phyloP scores from a whole-genome alignment of 2,329 filamentous ascomycete species.

The Claviceps quebecensis region DNA sequence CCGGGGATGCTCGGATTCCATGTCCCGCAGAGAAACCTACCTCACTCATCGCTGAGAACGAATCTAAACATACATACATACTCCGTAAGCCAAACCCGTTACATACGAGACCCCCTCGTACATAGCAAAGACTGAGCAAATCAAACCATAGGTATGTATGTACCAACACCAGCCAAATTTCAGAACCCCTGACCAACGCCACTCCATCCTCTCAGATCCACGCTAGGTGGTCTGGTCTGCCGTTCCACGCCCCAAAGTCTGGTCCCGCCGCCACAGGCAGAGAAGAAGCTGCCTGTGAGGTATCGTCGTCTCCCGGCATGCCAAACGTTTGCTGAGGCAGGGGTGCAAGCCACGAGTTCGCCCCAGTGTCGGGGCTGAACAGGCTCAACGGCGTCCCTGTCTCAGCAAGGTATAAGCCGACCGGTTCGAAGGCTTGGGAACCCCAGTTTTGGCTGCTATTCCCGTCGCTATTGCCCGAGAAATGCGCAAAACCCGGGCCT shows the following conservation, averaged over 20 bases:
- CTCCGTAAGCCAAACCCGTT: no score
- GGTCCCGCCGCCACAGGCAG: constrained; percentile 1
- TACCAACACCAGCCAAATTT: background rate
- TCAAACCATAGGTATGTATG: background rate
- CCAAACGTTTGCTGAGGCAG: background rate
- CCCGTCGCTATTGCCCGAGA: background rate
- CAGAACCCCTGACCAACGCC: background rate
- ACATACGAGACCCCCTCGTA: background rate
- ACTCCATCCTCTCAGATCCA: background rate
- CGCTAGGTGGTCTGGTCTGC: background rate
- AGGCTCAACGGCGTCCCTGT: background rate
- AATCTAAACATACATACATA: no score
- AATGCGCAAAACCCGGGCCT: background rate
- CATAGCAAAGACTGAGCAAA: background rate
- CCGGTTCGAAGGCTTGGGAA: background rate
- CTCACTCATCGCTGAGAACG: no score
- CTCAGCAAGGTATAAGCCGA: background rate
- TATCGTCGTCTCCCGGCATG: background rate
- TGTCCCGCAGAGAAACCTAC: background rate
- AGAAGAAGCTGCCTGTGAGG: background rate
- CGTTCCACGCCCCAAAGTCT: background rate
- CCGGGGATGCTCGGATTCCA: background rate
- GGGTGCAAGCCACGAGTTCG: background rate
- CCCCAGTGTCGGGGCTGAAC: background rate
- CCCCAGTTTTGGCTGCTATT: background rate